Evolutionary conservation across 768 basidiomycete species (phyloP), one percentile per base, ranked within the genome.

Genomic region (Ephemerocybe angulata): DNA sequence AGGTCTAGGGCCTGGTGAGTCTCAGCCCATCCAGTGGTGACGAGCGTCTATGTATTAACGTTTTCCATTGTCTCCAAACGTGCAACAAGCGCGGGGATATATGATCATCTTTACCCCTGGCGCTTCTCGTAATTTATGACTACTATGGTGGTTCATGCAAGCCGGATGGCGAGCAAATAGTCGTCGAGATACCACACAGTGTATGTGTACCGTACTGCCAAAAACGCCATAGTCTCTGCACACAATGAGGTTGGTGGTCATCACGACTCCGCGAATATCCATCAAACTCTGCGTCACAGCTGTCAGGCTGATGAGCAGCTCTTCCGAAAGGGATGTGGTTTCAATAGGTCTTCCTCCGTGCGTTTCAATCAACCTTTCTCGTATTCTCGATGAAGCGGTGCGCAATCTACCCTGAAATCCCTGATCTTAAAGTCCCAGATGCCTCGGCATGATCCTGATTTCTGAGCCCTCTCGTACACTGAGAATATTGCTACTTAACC

Each of bases 201-300:
- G n/a, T n/a, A n/a, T n/a, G n/a, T n/a, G n/a, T n/a, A n/a, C n/a
- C n/a, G n/a, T n/a, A n/a, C n/a, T n/a, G n/a, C n/a, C n/a, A n/a
- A n/a, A n/a, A n/a, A n/a, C n/a, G n/a, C n/a, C 12, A 33, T n/a
- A 35, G 1, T 28, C 25, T 15, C 42, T 21, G 42, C 24, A 21
- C n/a, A n/a, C n/a, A n/a, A n/a, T n/a, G n/a, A n/a, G n/a, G n/a
- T n/a, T n/a, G n/a, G n/a, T n/a, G n/a, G n/a, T n/a, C n/a, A n/a
- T n/a, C n/a, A n/a, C n/a, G n/a, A n/a, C n/a, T n/a, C n/a, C 33
- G 33, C 33, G 33, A 17, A 8, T 41, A 6, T 7, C 43, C 43
- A 46, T 46, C 43, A 46, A 28, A 46, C 3, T 22, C 43, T 46
- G 43, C 43, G 43, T 42, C 41, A 42, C 41, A 42, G 41, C 43